Base-by-base conservation (phyloP, 2,329 filamentous ascomycete species). In the Calonectria pteridis region DNA sequence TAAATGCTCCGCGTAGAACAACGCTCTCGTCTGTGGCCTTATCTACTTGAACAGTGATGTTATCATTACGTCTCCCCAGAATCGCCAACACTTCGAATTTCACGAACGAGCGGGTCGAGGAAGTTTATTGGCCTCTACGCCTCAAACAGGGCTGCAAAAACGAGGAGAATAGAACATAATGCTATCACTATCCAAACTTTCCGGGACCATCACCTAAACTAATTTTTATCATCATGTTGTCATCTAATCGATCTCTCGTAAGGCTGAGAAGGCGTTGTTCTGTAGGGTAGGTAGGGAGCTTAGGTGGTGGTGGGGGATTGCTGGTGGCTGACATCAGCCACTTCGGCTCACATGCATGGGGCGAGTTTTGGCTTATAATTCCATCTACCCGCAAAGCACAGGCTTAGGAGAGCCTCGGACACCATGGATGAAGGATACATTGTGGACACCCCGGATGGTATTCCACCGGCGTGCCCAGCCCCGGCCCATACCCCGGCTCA, bases 281-380 rank as follows among this genome's bases (percentile, higher is more conserved):
- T 55, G 23, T 40, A 62, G 55, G 55, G 55, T 62, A 62, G 33
- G 33, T 3, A 59, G 20, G 11, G 26, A 16, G 26, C 16, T 37
- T 37, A 37, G 53, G 31, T 29, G 59, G 73, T n/a, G n/a, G n/a
- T 73, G 74, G 76, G 33, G 26, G 43, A 13, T 28, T 2, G 4
- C 29, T 23, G 10, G 68, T 80, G 78, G 78, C 78, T 80, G 75
- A 80, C 70, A 73, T 80, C 76, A 80, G 78, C 77, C 77, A 80
- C 69, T 65, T 71, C 64, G 69, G 73, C 77, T 78, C 63, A 76
- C 69, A 71, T 64, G 67, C 23, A 71, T 35, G 20, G 16, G 43
- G 29, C 40, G 43, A 62, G 11, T 63, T 67, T 50, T 26, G 49
- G 46, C 35, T 16, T 63, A 40, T n/a, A 69, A 64, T 71, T 46